A percentile compares a stretch with the other conserved stretches of the same genome.
Conservation (phyloP, 2,329 filamentous ascomycete genomes). For the Biscogniauxia sp. region DNA sequence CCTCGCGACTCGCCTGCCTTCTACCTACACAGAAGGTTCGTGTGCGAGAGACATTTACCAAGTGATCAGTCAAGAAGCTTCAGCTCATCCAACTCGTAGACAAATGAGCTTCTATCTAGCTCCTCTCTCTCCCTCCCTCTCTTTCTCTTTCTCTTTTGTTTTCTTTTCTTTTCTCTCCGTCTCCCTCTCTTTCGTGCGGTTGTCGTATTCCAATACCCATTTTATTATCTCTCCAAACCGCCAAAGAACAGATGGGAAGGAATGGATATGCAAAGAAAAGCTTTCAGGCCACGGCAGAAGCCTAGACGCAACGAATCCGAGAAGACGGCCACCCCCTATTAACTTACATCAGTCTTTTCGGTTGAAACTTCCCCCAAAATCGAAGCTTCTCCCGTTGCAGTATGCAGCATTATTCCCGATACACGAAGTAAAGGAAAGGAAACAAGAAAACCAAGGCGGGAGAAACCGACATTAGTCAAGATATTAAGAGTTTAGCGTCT, state of each 20-base stretch:
- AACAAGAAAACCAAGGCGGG: background rate
- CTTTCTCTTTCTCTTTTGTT: too few relatives aligned
- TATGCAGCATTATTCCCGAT: background rate
- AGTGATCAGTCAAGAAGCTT: background rate
- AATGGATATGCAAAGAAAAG: background rate
- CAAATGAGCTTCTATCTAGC: background rate
- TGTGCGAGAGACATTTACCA: background rate
- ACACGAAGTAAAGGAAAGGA: background rate
- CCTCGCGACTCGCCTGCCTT: background rate
- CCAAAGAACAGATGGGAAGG: background rate
- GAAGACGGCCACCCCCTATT: background rate
- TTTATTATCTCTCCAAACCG: background rate
- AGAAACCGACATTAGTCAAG: background rate
- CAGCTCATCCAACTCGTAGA: background rate
- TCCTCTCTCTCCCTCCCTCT: background rate
- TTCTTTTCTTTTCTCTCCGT: too few relatives aligned
- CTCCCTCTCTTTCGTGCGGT: too few relatives aligned
- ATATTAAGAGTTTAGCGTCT: constrained; percentile 57
- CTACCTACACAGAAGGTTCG: background rate
- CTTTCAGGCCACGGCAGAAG: background rate
- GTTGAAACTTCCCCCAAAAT: background rate
- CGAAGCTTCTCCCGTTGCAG: background rate
- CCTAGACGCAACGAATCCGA: background rate
- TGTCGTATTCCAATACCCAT: background rate
- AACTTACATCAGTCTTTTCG: background rate